These are phyloP conservation scores for Calophaca sinica DNA, from an alignment of 306 rosid genomes.

Conservation along the genomic window DNA sequence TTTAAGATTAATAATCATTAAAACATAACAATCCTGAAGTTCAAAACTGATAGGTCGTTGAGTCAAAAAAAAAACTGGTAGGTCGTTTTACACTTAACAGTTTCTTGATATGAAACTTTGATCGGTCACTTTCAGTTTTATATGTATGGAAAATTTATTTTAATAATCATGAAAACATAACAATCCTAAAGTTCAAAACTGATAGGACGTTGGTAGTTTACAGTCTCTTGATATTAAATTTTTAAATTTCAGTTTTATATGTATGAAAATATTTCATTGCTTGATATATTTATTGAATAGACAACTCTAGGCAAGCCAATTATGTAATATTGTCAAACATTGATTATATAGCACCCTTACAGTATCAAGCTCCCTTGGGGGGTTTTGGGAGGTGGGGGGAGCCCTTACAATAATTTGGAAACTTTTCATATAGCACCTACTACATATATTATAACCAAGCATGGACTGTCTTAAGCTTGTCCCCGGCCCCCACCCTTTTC, in stretches of 20 bases:
- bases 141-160: background rate
- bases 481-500: slow-evolving; percentile 16
- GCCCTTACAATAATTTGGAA: background rate
- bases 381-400: background rate
- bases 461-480: slow-evolving; percentile 34
- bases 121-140: background rate
- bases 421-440: background rate
- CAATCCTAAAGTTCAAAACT: background rate
- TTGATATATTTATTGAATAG: no score
- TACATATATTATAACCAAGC: slow-evolving; percentile 31
- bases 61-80: no score
- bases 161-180: background rate
- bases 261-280: no score
- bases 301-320: background rate
- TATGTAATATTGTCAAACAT: background rate
- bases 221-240: no score
- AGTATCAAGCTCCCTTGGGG: background rate
- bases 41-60: background rate
- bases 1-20: background rate
- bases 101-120: background rate
- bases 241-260: no score
- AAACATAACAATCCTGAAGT: background rate
- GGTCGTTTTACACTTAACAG: background rate
- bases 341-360: background rate
- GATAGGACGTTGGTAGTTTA: background rate